phyloP scores from a whole-genome alignment of 1,139 yeast genomes.

The Saccharomycopsis crataegensis region DNA sequence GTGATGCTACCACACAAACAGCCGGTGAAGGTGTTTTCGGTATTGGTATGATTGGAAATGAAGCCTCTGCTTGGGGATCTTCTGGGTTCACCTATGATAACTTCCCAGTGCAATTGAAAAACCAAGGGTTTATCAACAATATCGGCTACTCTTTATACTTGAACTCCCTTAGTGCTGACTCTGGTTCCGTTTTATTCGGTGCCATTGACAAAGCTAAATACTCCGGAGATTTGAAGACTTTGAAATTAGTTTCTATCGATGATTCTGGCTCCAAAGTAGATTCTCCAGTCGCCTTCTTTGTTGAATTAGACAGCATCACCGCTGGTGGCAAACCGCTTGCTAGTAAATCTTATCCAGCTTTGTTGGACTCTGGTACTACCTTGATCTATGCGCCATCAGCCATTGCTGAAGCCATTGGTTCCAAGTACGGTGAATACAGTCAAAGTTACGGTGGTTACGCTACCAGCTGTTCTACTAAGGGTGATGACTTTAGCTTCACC shows the following conservation, averaged over 20 bases:
- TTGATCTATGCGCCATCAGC: slow-evolving; percentile 43
- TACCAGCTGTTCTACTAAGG: slow-evolving; percentile 27
- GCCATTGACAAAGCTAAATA: slow-evolving; percentile 42
- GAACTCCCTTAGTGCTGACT: slow-evolving; percentile 22
- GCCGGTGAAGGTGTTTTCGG: slow-evolving; percentile 55
- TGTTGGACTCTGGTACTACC: slow-evolving; percentile 67
- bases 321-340: slow-evolving; percentile 17
- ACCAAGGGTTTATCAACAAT: slow-evolving; percentile 34
- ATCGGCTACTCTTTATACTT: slow-evolving; percentile 32
- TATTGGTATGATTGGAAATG: slow-evolving; percentile 50
- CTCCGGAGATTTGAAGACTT: slow-evolving; percentile 31
- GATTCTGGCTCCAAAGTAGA: slow-evolving; percentile 23
- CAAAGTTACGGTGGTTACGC: slow-evolving; percentile 30
- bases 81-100: slow-evolving; percentile 38
- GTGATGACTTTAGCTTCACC: slow-evolving; percentile 31
- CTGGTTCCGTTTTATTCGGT: slow-evolving; percentile 41
- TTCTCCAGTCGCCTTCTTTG: slow-evolving; percentile 22
- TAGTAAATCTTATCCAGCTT: slow-evolving; percentile 31
- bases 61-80: slow-evolving; percentile 26
- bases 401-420: slow-evolving; percentile 35
- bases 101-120: slow-evolving; percentile 44
- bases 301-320: slow-evolving; percentile 12
- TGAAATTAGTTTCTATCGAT: slow-evolving; percentile 31
- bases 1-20: slow-evolving; percentile 47
- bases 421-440: slow-evolving; percentile 31